Evolutionary conservation across 805 yeast species (phyloP), one percentile per base, ranked within the genome.

Genomic region (Scheffersomyces ergatensis): DNA sequence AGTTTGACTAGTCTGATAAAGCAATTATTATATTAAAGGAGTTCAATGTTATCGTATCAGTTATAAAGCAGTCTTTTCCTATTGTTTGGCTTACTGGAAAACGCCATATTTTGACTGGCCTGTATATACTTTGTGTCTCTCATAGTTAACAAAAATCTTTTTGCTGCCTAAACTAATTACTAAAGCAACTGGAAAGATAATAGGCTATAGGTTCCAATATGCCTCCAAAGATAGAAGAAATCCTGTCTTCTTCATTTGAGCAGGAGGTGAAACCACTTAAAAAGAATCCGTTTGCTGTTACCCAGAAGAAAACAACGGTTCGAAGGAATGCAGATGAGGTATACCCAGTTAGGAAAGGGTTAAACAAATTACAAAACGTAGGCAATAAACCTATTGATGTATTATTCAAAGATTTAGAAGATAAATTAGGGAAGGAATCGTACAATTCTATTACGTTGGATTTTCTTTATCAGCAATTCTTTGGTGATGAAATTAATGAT

Each of bases 381-480:
- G 62, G 62, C 21, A 48, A 49, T 19, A 45, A 58, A 7, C 73
- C 73, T 5, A 48, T 70, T 16, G 76, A 70, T 45, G 38, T 48
- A 16, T 47, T 65, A 33, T 70, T 70, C 46, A 49, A 47, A 13
- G 51, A 55, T 3, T 40, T 69, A n/a, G 67, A 65, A 39, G 33
- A 23, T 5, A 45, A 45, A 5, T 37, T 67, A 18, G 32, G 32
- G 5, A 48, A 49, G 3, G 63, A 58, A 1, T 26, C 49, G 4
- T 40, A 67, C 32, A 60, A 59, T 8, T 55, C 51, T 3, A 34
- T 61, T 2, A 38, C 56, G 1, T 34, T 64, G 12, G 51, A 48
- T 1, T 19, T 25, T 4, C 44, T 61, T 7, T 39, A 38, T n/a
- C 31, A 35, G 12, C 38, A 49, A 8, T 34, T 48, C n/a, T 43